Evolutionary conservation across 2,329 filamentous ascomycete genomes (phyloP).

Genomic region (Fusarium fracticaudum): DNA sequence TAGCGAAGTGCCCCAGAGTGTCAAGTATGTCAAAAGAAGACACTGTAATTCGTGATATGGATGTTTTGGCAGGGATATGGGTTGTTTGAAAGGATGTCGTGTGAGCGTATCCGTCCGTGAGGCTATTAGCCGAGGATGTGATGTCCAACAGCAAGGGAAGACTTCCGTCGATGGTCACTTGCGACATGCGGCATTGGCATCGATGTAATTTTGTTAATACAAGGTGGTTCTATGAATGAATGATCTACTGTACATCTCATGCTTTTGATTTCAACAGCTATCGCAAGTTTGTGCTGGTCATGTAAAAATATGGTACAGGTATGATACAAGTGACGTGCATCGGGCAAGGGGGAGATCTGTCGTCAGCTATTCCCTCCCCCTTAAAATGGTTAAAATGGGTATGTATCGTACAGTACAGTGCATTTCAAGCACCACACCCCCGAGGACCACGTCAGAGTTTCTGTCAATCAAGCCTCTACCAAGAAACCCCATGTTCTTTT

Average conservation of each 20-base stretch:
- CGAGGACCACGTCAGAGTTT: slow-evolving; percentile 11
- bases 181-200: slow-evolving; percentile 11
- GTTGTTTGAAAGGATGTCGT: neutral
- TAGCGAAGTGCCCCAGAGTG: slow-evolving; percentile 4
- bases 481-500: slow-evolving; percentile 25
- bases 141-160: neutral
- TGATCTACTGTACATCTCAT: slow-evolving; percentile 32
- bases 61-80: slow-evolving; percentile 4
- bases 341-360: slow-evolving; percentile 17
- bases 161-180: slow-evolving; percentile 20
- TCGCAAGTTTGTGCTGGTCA: slow-evolving; percentile 9
- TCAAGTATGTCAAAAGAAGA: neutral
- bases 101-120: slow-evolving; percentile 1
- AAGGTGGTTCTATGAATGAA: slow-evolving; percentile 1
- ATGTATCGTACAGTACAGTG: slow-evolving; percentile 1
- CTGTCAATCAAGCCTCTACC: slow-evolving; percentile 21
- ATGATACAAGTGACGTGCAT: slow-evolving; percentile 29
- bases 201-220: neutral
- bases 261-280: slow-evolving; percentile 8
- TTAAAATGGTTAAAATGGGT: neutral
- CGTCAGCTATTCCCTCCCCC: neutral
- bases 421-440: slow-evolving; percentile 2
- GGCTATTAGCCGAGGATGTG: slow-evolving; percentile 21
- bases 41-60: slow-evolving; percentile 3
- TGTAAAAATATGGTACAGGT: slow-evolving; percentile 15